Base-by-base conservation (phyloP, 148 eudicot species). In the Amaranthus hypochondriacus region DNA sequence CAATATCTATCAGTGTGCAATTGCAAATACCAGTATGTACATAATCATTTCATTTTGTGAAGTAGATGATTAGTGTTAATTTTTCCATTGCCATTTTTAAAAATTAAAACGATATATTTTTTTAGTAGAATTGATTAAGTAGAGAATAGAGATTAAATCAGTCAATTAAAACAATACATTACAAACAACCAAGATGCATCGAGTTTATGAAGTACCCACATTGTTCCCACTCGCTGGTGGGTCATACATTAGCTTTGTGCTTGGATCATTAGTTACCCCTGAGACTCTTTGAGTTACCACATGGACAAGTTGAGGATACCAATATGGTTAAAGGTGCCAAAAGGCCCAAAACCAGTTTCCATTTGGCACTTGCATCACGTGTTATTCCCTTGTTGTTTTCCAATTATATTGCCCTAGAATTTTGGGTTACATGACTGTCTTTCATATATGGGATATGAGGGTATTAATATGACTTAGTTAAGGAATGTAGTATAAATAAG, bases 1-100 rank as follows among this genome's bases (percentile, higher is more conserved):
- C 86, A 56, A 80, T 87, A 63, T 87, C 99, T 66, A 82, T 84
- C 84, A 90, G 90, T 80, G 83, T 92, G 80, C 97, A 92, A 73
- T 81, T 95, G 84, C 96, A 90, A 64, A 90, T 95, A 64, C 99
- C 99, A 85, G 99, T 95, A 89, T 62, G 12, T 68, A 54, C 76
- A 65, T 18, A 51, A 74, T 72, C 18, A 61, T 46, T 67, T 53
- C 56, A 9, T 7, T 55, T 52, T 44, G 28, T 51, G 54, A 53
- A 55, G 4, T 7, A 77, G 72, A 4, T 61, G 64, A 64, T 42
- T 51, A 21, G n/a, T 51, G 39, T 28, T 28, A 28, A 28, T 28
- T 28, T 1, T 28, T 28, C 39, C 39, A 28, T 28, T 28, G 39
- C 39, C 39, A 28, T 28, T 28, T 28, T 28, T 28, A 28, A 28